A percentile compares a stretch with the other conserved stretches of the same genome.
Evolutionary conservation across 129 eudicot genomes (phyloP).

Genomic region (Centaurea solstitialis): DNA sequence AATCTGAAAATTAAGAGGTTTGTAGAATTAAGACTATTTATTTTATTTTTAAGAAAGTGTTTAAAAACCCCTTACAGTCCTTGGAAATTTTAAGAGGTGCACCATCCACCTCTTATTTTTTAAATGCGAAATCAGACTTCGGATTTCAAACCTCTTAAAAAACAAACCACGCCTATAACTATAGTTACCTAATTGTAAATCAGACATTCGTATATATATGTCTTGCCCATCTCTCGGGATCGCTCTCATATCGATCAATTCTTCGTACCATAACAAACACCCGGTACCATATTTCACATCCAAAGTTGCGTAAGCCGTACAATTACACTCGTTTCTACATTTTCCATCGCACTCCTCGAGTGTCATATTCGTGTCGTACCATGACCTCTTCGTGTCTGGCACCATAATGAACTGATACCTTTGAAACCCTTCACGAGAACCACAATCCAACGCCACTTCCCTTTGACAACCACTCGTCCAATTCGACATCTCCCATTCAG

Average conservation of each 20-base stretch:
- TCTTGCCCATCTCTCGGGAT: constrained; percentile 7
- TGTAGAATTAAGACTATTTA: no score
- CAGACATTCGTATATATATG: constrained; percentile 20
- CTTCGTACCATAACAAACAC: constrained; percentile 49
- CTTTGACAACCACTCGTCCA: constrained; percentile 55
- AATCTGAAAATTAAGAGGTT: no score
- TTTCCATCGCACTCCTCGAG: constrained; percentile 21
- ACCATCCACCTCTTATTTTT: no score
- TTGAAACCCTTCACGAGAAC: constrained; percentile 38
- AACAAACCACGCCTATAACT: constrained; percentile 1
- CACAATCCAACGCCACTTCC: constrained; percentile 30
- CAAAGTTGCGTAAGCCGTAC: constrained; percentile 38
- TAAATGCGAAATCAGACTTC: no score
- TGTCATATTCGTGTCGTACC: constrained; percentile 29
- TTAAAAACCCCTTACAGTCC: no score
- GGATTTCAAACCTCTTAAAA: no score
- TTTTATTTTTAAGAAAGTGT: no score
- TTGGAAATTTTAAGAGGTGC: no score
- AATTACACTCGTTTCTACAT: constrained; percentile 45
- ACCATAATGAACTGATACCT: constrained; percentile 21
- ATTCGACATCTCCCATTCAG: constrained; percentile 35
- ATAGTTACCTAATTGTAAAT: constrained; percentile 11
- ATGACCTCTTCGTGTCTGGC: constrained; percentile 24
- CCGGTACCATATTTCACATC: constrained; percentile 31
- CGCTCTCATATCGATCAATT: constrained; percentile 37